phyloP scores from a whole-genome alignment of 495 filamentous ascomycete species.

The Podospora anserina region DNA sequence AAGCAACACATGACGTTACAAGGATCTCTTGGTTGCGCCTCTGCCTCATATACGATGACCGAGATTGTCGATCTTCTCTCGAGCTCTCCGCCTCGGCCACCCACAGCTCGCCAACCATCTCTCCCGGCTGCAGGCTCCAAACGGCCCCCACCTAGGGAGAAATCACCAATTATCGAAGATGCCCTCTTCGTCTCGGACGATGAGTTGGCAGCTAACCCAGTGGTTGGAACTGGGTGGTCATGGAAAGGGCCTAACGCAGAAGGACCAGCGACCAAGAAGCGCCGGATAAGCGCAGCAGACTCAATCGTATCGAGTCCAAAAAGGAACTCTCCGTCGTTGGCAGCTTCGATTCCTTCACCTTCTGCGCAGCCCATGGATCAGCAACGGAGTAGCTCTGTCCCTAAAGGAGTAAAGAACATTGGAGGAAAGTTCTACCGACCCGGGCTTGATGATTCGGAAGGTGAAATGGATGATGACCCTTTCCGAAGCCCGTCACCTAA shows the following conservation, averaged over 20 bases:
- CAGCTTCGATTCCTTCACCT: not conserved
- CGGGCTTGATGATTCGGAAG: not conserved
- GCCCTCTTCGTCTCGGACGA: not conserved
- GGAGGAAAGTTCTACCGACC: not conserved
- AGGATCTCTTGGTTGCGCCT: not conserved
- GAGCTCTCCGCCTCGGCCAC: not conserved
- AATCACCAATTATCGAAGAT: not conserved
- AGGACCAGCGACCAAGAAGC: not conserved
- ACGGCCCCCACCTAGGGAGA: not conserved
- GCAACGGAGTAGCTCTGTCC: not conserved
- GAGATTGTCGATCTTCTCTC: not conserved
- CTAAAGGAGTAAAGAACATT: not conserved
- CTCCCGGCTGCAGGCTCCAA: not conserved
- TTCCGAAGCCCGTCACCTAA: not conserved
- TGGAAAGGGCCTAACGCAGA: not conserved
- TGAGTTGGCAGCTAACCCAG: not conserved
- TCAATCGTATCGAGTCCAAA: not conserved
- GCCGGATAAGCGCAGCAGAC: not conserved
- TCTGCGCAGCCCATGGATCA: not conserved
- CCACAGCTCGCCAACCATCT: not conserved
- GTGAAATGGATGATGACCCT: not conserved
- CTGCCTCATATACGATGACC: not conserved
- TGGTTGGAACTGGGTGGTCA: not conserved
- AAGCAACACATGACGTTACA: not conserved
- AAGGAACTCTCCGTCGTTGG: not conserved